Evolutionary conservation across 768 basidiomycete species (phyloP).

Genomic region (Multifurca ochricompacta): DNA sequence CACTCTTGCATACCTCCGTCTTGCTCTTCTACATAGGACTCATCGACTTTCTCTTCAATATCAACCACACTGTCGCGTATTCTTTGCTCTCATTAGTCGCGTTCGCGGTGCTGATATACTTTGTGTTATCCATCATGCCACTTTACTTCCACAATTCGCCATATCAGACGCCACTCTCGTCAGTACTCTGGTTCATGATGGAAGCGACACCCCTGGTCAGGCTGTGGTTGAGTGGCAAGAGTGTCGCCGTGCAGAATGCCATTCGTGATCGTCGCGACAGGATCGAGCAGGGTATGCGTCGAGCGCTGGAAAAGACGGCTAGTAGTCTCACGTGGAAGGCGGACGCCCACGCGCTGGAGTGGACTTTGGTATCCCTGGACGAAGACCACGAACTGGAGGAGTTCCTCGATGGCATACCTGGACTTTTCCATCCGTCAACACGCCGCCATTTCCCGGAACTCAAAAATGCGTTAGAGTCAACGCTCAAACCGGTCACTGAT

Average conservation of each 20-base stretch:
- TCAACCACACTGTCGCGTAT: constrained; percentile 9
- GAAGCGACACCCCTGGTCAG: constrained; percentile 1
- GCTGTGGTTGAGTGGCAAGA: background rate
- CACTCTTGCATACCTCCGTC: constrained; percentile 15
- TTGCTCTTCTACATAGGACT: constrained; percentile 19
- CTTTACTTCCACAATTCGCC: constrained; percentile 10
- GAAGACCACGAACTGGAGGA: constrained; percentile 12
- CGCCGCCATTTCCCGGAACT: background rate
- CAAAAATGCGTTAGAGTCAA: background rate
- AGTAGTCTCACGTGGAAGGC: background rate
- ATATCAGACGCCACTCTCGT: constrained; percentile 17
- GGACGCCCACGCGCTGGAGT: background rate
- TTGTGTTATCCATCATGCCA: constrained; percentile 9
- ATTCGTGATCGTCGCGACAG: background rate
- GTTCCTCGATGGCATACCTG: constrained; percentile 10
- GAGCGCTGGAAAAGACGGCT: constrained; percentile 1
- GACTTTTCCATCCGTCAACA: background rate
- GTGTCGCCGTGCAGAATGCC: background rate
- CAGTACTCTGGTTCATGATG: background rate
- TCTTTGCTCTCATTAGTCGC: background rate
- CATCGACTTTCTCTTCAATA: constrained; percentile 9
- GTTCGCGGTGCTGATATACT: background rate
- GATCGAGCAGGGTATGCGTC: constrained; percentile 7
- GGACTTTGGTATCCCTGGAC: constrained; percentile 9
- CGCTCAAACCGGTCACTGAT: background rate